These are phyloP conservation scores for Parachlorella kessleri DNA, from an alignment of 139 green algal genomes.

Conservation along the genomic window DNA sequence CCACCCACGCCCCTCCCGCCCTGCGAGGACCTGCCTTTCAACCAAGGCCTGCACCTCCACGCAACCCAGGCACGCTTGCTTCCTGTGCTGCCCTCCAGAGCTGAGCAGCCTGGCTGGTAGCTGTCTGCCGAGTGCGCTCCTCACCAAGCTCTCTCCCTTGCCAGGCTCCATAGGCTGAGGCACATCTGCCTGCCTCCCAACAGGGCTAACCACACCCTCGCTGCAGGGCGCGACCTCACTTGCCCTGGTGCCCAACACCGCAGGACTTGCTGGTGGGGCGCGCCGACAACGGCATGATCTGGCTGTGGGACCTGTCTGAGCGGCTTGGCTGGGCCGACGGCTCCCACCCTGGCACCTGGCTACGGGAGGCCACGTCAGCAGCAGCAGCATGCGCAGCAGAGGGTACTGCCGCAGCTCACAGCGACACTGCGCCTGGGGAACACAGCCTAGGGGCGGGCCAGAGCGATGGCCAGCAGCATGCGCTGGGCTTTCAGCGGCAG, in stretches of 20 bases:
- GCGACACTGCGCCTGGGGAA: too few species aligned
- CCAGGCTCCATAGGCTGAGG: background rate
- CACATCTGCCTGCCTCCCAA: background rate
- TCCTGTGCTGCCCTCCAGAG: background rate
- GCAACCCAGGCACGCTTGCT: background rate
- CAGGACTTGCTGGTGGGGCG: slow-evolving; percentile 44
- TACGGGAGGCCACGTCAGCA: too few species aligned
- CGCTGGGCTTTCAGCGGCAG: too few species aligned
- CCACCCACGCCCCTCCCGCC: background rate
- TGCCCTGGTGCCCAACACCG: too few species aligned
- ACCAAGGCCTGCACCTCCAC: slow-evolving; percentile 10
- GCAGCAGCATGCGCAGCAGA: too few species aligned
- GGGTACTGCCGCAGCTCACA: too few species aligned
- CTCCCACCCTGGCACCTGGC: slow-evolving; percentile 13
- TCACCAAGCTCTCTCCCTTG: too few species aligned
- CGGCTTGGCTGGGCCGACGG: slow-evolving; percentile 44
- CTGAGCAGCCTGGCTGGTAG: background rate
- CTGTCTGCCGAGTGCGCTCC: background rate
- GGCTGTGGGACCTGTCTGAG: slow-evolving; percentile 45
- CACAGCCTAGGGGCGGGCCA: too few species aligned
- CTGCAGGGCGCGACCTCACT: background rate
- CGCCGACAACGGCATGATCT: slow-evolving; percentile 39
- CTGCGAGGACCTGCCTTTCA: background rate
- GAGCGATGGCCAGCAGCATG: too few species aligned
- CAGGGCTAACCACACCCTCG: background rate